These are phyloP conservation scores for Aspergillus aculeatus DNA, from an alignment of 2,329 filamentous ascomycete species.

Conservation along the genomic window DNA sequence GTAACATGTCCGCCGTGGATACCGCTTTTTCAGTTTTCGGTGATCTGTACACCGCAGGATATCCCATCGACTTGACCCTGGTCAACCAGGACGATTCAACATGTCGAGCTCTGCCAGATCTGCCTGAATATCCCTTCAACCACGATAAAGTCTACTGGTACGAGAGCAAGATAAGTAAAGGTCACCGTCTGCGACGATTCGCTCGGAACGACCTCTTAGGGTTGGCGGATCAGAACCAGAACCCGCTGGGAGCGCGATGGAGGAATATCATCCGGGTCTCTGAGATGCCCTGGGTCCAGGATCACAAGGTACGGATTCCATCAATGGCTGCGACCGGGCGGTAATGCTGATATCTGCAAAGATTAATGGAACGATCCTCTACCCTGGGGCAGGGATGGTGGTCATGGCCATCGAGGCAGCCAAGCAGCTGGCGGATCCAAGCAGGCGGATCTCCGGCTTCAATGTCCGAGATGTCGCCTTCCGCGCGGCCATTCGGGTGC, in stretches of 20 bases:
- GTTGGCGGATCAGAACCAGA: not conserved
- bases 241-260: conserved; percentile 25
- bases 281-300: conserved; percentile 33
- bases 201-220: not conserved
- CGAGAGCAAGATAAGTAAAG: conserved; percentile 12
- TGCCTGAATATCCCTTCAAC: conserved; percentile 31
- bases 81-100: too few relatives aligned
- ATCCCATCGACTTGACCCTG: too few relatives aligned
- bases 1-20: too few relatives aligned
- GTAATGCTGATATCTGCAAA: not conserved
- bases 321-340: not conserved
- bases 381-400: conserved; percentile 28
- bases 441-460: too few relatives aligned
- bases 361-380: conserved; percentile 30
- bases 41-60: too few relatives aligned
- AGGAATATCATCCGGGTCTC: conserved; percentile 24
- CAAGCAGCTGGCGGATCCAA: not conserved
- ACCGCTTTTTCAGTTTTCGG: too few relatives aligned
- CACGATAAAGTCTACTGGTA: conserved; percentile 16
- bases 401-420: conserved; percentile 26
- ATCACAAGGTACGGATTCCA: conserved; percentile 19
- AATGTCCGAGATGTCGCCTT: not conserved
- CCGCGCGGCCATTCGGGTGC: not conserved
- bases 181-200: conserved; percentile 6
- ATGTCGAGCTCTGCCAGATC: conserved; percentile 7